These are phyloP conservation scores for Ettlia oleoabundans DNA, from an alignment of 139 green algal genomes.

Conservation along the genomic window DNA sequence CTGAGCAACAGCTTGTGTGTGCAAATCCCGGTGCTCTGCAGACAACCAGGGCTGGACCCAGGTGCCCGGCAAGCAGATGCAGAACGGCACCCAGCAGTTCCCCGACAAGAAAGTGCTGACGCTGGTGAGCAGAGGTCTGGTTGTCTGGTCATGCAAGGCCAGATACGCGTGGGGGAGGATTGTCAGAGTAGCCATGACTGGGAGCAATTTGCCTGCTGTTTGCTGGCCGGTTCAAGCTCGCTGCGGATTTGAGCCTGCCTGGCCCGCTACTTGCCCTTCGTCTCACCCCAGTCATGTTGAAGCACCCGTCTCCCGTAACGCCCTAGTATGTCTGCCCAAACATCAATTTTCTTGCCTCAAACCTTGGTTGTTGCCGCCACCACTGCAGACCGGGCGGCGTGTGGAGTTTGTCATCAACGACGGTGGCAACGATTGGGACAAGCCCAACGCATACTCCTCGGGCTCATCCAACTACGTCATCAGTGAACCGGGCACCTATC, in stretches of 20 bases:
- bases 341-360: too few species aligned
- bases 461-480: constrained; percentile 34
- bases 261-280: too few species aligned
- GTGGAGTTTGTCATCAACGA: constrained; percentile 50
- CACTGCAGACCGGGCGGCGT: not conserved
- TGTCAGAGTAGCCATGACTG: too few species aligned
- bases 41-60: constrained; percentile 23
- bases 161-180: too few species aligned
- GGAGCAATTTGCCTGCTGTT: too few species aligned
- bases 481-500: constrained; percentile 11
- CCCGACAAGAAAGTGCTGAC: constrained; percentile 19
- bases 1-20: not conserved
- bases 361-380: too few species aligned
- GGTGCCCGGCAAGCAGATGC: constrained; percentile 21
- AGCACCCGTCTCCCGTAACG: too few species aligned
- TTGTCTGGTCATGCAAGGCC: not conserved
- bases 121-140: not conserved
- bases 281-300: too few species aligned
- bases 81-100: constrained; percentile 35
- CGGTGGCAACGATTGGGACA: constrained; percentile 40
- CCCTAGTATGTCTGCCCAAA: too few species aligned
- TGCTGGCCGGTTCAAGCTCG: too few species aligned
- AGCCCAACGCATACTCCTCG: constrained; percentile 10
- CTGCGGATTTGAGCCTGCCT: too few species aligned
- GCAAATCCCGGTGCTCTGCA: not conserved